These are phyloP conservation scores for Aspergillus persii DNA, from an alignment of 2,329 filamentous ascomycete genomes.

Conservation along the genomic window DNA sequence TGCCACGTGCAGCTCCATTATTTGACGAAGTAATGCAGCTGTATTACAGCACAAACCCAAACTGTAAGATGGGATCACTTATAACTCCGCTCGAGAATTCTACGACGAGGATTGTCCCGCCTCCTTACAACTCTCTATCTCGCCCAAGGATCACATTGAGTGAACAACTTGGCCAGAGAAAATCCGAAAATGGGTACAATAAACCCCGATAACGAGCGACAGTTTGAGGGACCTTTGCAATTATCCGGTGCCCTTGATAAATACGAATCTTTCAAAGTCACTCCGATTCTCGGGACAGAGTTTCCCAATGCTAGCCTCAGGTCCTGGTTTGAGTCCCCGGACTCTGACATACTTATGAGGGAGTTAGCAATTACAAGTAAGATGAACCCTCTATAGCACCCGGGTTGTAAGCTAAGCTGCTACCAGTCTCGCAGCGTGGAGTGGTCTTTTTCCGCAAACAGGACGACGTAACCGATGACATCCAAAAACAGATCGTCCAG, in stretches of 20 bases:
- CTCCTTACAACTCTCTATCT: too few relatives aligned
- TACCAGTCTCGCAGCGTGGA: constrained; percentile 63
- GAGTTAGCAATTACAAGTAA: constrained; percentile 67
- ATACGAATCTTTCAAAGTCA: constrained; percentile 44
- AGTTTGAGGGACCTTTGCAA: constrained; percentile 22
- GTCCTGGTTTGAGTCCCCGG: constrained; percentile 54
- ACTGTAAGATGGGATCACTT: too few relatives aligned
- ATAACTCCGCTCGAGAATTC: too few relatives aligned
- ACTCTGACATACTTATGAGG: constrained; percentile 62
- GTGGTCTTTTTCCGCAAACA: constrained; percentile 71
- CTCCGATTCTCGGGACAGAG: constrained; percentile 42
- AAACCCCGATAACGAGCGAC: neutral
- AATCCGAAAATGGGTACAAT: neutral
- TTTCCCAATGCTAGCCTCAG: constrained; percentile 47
- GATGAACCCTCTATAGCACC: constrained; percentile 8
- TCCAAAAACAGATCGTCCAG: constrained; percentile 64
- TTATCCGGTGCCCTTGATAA: constrained; percentile 39
- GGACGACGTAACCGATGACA: constrained; percentile 57
- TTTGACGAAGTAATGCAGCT: neutral
- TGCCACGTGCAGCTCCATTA: neutral
- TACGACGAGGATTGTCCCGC: too few relatives aligned
- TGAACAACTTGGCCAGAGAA: too few relatives aligned
- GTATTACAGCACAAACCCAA: neutral
- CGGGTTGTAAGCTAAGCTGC: too few relatives aligned
- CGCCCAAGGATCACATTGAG: too few relatives aligned